Percentiles rank a stretch among this genome's conserved stretches.
Conservation (phyloP, 2,329 filamentous ascomycete genomes). For the Domatiomyces catenatus region DNA sequence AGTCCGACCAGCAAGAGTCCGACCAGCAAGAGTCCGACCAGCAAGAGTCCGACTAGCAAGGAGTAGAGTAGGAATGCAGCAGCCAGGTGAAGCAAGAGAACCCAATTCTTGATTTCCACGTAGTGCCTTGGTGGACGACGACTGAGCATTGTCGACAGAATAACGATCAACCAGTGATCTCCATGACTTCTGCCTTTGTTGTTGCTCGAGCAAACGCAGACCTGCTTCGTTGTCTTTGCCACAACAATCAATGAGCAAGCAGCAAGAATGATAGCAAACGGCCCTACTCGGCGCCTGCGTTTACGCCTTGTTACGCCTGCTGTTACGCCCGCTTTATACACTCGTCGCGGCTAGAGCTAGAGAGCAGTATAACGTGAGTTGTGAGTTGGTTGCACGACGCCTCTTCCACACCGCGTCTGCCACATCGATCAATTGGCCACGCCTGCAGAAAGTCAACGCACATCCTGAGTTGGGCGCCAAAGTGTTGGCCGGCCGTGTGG, state of each 20-base stretch:
- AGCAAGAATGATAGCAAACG: not conserved
- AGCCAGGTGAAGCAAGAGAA: not conserved
- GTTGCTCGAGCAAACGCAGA: too few relatives aligned
- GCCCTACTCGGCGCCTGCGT: not conserved
- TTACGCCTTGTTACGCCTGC: too few relatives aligned
- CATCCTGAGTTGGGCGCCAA: not conserved
- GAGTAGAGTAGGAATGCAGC: conserved; percentile 4
- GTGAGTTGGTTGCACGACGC: not conserved
- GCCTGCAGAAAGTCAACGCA: not conserved
- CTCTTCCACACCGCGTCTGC: not conserved
- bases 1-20: too few relatives aligned
- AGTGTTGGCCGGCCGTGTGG: too few relatives aligned
- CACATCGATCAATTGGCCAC: not conserved
- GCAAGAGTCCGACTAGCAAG: conserved; percentile 18
- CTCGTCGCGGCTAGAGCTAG: too few relatives aligned
- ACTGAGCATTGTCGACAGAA: too few relatives aligned
- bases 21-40: conserved; percentile 16
- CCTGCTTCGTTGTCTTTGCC: too few relatives aligned
- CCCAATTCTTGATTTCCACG: not conserved
- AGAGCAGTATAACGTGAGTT: not conserved
- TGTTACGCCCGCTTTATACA: too few relatives aligned
- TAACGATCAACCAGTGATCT: too few relatives aligned
- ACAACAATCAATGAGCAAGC: not conserved
- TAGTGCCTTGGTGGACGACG: too few relatives aligned
- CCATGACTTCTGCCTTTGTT: too few relatives aligned